Base-by-base conservation (phyloP, 2,329 filamentous ascomycete genomes). In the Exophiala sp. region DNA sequence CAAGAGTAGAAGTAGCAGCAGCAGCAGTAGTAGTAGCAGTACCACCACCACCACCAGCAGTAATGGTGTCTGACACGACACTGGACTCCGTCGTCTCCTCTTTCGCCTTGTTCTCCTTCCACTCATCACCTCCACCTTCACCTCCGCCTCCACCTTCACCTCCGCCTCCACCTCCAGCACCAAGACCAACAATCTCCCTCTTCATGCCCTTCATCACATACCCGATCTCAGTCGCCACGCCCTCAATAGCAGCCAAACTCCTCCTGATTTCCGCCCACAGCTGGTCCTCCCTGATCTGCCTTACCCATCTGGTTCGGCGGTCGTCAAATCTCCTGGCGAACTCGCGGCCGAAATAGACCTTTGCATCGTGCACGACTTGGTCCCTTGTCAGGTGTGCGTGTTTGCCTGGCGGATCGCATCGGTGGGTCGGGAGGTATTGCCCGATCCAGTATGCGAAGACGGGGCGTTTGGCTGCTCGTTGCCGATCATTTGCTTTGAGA, bases 401-500 rank as follows among this genome's bases (percentile, higher is more conserved):
- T 11, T 21, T 39, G 18, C 54, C 50, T 3, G 49, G 39, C 16
- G 10, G 4, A 21, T 55, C 50, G 21, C 51, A 38, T 14, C 24
- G 16, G 37, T 58, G 52, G 4, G 43, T 35, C 2, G 58, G 58
- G 9, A 58, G 56, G 45, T 52, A 64, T 11, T 34, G 41, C 44
- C 45, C 50, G 50, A 45, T 57, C 60, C 52, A 64, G 48, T 56
- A 60, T 51, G n/a, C 18, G 37, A 52, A 64, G 5, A 60, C 8
- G 10, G 57, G 53, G 50, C 63, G 65, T 44, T 66, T 70, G 42
- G 69, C 64, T 13, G 60, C 53, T 8, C 65, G 59, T 43, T 60
- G 52, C 47, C 61, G 56, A 50, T 61, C 58, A 32, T 60, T 54
- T 0, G 0, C 16, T 32, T 56, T 50, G 22, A 43, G 18, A 21